Percentiles rank a stretch among this genome's conserved stretches.
Conservation (phyloP, 495 filamentous ascomycete species). For the Apiosordaria backusii region DNA sequence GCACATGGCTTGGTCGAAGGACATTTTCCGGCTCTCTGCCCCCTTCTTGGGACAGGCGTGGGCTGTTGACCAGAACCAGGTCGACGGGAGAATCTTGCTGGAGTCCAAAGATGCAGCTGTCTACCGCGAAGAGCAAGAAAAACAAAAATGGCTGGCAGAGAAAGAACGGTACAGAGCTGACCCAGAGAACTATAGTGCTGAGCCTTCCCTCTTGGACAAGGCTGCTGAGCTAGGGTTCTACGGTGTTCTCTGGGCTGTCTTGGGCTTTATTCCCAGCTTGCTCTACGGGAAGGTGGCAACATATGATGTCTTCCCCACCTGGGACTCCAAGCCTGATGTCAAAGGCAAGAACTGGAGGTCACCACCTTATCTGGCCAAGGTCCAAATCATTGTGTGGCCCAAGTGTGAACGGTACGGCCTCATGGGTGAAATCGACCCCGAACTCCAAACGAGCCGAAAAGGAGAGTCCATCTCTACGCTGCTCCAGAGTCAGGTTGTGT, state of each 20-base stretch:
- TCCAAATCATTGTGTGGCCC: constrained; percentile 41
- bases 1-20: constrained; percentile 40
- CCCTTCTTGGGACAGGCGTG: constrained; percentile 39
- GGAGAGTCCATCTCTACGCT: constrained; percentile 31
- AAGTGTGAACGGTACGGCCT: constrained; percentile 34
- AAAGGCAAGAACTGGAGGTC: not conserved
- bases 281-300: not conserved
- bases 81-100: constrained; percentile 34
- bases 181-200: not conserved
- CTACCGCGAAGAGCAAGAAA: not conserved
- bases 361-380: constrained; percentile 28
- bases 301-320: not conserved
- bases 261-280: not conserved
- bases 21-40: constrained; percentile 44
- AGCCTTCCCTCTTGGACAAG: not conserved
- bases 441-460: constrained; percentile 9
- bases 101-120: constrained; percentile 23
- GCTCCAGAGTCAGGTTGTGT: constrained; percentile 31
- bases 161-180: not conserved
- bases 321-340: not conserved
- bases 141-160: not conserved
- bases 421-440: constrained; percentile 20
- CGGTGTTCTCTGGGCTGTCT: not conserved
- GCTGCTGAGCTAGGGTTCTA: not conserved
- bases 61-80: constrained; percentile 35